A percentile compares a stretch with the other conserved stretches of the same genome.
Conservation (phyloP, 768 basidiomycete genomes). For the Kwoniella dendrophila region DNA sequence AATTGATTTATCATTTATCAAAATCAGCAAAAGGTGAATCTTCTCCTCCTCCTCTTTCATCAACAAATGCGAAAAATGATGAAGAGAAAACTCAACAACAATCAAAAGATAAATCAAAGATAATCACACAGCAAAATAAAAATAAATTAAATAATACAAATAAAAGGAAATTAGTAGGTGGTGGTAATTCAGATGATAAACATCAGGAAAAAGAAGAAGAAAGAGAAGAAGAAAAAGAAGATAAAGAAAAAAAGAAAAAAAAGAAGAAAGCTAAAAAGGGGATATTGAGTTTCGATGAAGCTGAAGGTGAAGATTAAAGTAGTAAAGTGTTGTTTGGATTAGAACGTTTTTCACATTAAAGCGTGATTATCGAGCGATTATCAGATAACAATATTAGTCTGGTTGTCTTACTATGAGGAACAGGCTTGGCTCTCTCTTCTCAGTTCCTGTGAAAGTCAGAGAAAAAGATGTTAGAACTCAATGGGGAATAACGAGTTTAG, state of each 20-base stretch:
- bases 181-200: conserved; percentile 18
- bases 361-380: too few species aligned
- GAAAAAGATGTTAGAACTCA: too few species aligned
- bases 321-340: too few species aligned
- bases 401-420: too few species aligned
- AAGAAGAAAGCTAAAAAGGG: conserved; percentile 57
- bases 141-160: conserved; percentile 28
- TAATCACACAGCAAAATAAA: conserved; percentile 21
- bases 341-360: too few species aligned
- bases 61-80: conserved; percentile 1
- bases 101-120: conserved; percentile 16
- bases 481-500: too few species aligned
- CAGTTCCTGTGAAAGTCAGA: too few species aligned
- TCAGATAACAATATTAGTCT: too few species aligned
- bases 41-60: conserved; percentile 5
- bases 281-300: conserved; percentile 56
- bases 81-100: conserved; percentile 10
- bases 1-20: not conserved
- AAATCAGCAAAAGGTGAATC: conserved; percentile 5
- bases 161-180: conserved; percentile 51
- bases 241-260: conserved; percentile 40
- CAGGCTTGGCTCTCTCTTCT: too few species aligned
- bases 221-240: conserved; percentile 8
- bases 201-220: conserved; percentile 5
- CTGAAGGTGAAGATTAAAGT: conserved; percentile 40